These are phyloP conservation scores for Fusarium nematophilum DNA, from an alignment of 2,329 filamentous ascomycete genomes.

Conservation along the genomic window DNA sequence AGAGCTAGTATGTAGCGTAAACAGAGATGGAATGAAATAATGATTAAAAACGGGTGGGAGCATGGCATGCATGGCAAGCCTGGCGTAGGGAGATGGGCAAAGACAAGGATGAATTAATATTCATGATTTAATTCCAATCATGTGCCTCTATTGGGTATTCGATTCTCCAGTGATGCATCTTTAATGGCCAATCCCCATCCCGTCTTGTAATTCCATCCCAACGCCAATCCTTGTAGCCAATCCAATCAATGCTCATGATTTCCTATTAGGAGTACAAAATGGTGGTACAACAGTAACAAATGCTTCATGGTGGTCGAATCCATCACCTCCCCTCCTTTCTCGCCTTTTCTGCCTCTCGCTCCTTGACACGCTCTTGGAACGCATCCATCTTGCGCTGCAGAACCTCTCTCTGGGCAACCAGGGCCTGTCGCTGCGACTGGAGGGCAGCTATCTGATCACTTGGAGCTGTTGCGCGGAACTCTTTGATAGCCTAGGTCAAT, in stretches of 20 bases:
- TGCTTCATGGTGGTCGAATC: not conserved
- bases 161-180: constrained; percentile 20
- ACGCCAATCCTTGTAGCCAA: constrained; percentile 22
- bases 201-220: not conserved
- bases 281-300: constrained; percentile 14
- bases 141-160: not conserved
- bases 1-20: too few species aligned
- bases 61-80: constrained; percentile 17
- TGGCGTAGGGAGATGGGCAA: constrained; percentile 30
- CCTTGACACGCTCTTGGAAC: constrained; percentile 53
- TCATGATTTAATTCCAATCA: constrained; percentile 5
- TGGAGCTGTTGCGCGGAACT: constrained; percentile 53
- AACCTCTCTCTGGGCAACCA: constrained; percentile 53
- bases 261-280: constrained; percentile 22
- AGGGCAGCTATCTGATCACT: constrained; percentile 60
- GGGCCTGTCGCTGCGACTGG: constrained; percentile 53
- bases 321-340: constrained; percentile 27
- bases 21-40: constrained; percentile 18
- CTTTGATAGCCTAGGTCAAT: constrained; percentile 45
- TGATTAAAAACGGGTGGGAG: constrained; percentile 20
- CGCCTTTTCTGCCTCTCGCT: constrained; percentile 48
- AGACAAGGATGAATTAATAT: constrained; percentile 29
- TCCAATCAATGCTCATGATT: constrained; percentile 1
- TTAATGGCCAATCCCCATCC: not conserved
- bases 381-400: constrained; percentile 57